Conservation (phyloP, 192 early-diverging fungal species). For the Pilobolus umbonatus region DNA sequence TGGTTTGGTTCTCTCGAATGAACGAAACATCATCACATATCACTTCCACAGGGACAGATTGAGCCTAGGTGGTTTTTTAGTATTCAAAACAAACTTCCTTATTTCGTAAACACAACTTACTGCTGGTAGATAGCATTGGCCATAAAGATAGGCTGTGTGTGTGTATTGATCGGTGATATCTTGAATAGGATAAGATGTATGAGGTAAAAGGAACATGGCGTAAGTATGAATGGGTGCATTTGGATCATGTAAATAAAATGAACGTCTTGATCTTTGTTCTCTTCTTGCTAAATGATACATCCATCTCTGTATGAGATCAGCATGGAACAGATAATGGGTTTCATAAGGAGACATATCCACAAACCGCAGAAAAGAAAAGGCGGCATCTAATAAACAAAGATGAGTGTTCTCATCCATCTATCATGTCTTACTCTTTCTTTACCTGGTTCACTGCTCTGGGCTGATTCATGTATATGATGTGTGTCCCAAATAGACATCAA, state of each 20-base stretch:
- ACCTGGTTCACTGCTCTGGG: constrained; percentile 29
- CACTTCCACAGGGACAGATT: constrained; percentile 58
- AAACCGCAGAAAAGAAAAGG: constrained; percentile 57
- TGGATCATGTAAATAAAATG: constrained; percentile 17
- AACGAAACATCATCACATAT: constrained; percentile 62
- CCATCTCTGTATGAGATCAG: constrained; percentile 38
- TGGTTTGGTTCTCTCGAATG: constrained; percentile 43
- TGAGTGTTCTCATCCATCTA: not conserved
- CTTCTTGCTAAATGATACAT: constrained; percentile 32
- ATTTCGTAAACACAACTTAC: constrained; percentile 13
- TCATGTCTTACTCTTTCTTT: too few species aligned
- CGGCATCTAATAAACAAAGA: constrained; percentile 18
- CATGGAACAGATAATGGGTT: constrained; percentile 36
- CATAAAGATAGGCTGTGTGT: constrained; percentile 8
- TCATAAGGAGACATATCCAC: constrained; percentile 43
- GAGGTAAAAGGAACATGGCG: constrained; percentile 40
- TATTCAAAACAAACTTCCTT: not conserved
- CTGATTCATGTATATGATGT: constrained; percentile 48
- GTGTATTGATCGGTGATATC: constrained; percentile 27
- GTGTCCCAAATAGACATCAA: constrained; percentile 56
- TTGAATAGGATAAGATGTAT: constrained; percentile 29
- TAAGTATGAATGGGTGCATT: constrained; percentile 36
- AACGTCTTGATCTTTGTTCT: constrained; percentile 27
- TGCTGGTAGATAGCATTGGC: constrained; percentile 34
- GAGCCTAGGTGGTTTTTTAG: constrained; percentile 27